Evolutionary conservation across 2,329 filamentous ascomycete genomes (phyloP).

Genomic region (Pyricularia pennisetigena): DNA sequence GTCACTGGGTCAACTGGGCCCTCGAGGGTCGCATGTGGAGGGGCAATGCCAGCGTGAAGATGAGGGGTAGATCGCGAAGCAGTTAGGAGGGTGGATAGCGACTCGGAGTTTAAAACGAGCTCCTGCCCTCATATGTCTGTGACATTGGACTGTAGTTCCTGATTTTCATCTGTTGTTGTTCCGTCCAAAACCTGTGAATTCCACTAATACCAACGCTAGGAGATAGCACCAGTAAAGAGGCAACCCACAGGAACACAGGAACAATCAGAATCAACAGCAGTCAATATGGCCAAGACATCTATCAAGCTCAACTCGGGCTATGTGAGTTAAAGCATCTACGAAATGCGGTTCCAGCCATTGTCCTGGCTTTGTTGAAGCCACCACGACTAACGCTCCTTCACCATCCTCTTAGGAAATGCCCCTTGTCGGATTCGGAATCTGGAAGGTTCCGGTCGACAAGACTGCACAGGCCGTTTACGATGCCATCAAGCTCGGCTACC

Average conservation of each 20-base stretch:
- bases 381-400: neutral
- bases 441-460: slow-evolving; percentile 25
- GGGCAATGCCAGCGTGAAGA: neutral
- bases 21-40: neutral
- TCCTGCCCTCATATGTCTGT: neutral
- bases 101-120: neutral
- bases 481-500: slow-evolving; percentile 42
- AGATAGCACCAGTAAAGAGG: neutral
- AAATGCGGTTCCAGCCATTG: neutral
- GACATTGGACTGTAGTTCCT: neutral
- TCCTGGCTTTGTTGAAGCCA: neutral
- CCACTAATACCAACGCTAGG: neutral
- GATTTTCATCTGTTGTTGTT: neutral
- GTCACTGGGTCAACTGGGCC: neutral
- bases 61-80: neutral
- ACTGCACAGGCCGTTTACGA: slow-evolving; percentile 48
- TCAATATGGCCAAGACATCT: slow-evolving; percentile 2
- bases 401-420: slow-evolving; percentile 22
- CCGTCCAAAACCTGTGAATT: neutral
- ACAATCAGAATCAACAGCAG: slow-evolving; percentile 1
- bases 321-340: neutral
- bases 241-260: neutral
- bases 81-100: neutral
- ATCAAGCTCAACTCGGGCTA: slow-evolving; percentile 12
- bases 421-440: slow-evolving; percentile 29